Percentiles rank a stretch among this genome's conserved stretches.
Conservation (phyloP, 1,139 yeast genomes). For the Petasospora fabianii region DNA sequence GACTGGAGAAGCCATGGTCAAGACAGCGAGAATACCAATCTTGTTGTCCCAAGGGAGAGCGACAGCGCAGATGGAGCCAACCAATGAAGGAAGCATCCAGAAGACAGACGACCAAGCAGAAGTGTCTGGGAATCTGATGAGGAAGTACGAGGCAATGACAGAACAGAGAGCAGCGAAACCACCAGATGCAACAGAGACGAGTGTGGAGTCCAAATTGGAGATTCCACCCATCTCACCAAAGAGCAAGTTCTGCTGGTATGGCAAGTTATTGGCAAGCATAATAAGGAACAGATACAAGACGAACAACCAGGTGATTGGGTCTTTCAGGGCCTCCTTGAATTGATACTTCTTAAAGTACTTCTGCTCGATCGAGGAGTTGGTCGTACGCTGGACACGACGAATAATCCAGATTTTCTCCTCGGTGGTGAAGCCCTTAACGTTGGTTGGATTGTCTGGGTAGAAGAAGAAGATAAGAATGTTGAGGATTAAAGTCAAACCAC, state of each 20-base stretch:
- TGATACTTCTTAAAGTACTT: slow-evolving; percentile 42
- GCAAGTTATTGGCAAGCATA: slow-evolving; percentile 45
- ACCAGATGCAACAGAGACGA: slow-evolving; percentile 51
- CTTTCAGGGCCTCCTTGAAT: slow-evolving; percentile 41
- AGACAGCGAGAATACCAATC: slow-evolving; percentile 41
- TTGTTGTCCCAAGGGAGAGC: slow-evolving; percentile 39
- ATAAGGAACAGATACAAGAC: slow-evolving; percentile 37
- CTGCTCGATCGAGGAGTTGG: slow-evolving; percentile 43
- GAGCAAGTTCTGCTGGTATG: slow-evolving; percentile 44
- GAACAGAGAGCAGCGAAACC: slow-evolving; percentile 40
- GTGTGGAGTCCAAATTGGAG: slow-evolving; percentile 41
- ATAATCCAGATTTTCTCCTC: slow-evolving; percentile 45
- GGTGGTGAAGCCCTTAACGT: slow-evolving; percentile 34
- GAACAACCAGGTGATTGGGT: slow-evolving; percentile 46
- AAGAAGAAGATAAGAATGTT: slow-evolving; percentile 31
- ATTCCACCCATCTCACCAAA: slow-evolving; percentile 41
- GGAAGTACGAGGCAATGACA: slow-evolving; percentile 29
- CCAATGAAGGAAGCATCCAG: slow-evolving; percentile 41
- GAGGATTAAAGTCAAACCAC: slow-evolving; percentile 38
- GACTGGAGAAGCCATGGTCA: slow-evolving; percentile 37
- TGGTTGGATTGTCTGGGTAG: slow-evolving; percentile 45
- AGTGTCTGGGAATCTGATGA: slow-evolving; percentile 21
- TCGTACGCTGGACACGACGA: slow-evolving; percentile 39
- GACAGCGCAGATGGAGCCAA: slow-evolving; percentile 43
- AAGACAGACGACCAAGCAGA: slow-evolving; percentile 37